Conservation (phyloP, 169 alveolate genomes). For the Amoebophrya sp. region DNA sequence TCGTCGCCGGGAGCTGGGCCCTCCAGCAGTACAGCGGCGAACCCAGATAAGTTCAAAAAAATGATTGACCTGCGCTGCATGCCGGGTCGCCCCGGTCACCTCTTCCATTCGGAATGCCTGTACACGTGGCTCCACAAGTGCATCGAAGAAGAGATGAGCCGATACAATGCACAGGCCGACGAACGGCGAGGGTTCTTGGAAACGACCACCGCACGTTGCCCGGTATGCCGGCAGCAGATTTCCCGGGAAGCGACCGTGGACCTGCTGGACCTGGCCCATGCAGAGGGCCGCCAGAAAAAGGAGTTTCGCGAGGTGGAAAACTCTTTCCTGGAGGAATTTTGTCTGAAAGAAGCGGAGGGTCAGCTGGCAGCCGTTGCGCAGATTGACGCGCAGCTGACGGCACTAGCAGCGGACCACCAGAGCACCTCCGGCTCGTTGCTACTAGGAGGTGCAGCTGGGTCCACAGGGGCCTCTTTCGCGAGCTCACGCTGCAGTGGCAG, state of each 20-base stretch:
- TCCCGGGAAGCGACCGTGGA: neutral
- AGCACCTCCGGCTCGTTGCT: too few relatives aligned
- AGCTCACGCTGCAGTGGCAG: too few relatives aligned
- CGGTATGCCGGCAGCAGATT: neutral
- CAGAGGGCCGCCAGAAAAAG: neutral
- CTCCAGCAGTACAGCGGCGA: neutral
- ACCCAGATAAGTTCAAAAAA: neutral
- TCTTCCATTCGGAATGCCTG: neutral
- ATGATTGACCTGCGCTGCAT: neutral
- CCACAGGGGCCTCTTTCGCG: too few relatives aligned
- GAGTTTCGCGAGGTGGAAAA: neutral
- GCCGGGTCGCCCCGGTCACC: neutral
- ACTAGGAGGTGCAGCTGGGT: too few relatives aligned
- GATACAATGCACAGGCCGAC: neutral
- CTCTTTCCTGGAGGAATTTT: neutral
- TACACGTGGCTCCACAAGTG: neutral
- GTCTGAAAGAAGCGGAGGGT: neutral
- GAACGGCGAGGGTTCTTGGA: neutral
- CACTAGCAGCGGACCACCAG: too few relatives aligned
- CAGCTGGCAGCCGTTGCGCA: neutral
- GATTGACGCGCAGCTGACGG: too few relatives aligned
- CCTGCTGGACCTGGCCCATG: neutral
- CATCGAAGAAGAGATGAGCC: neutral
- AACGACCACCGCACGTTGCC: neutral
- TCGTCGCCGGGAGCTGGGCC: neutral